phyloP scores from a whole-genome alignment of 352 stramenopile species.

The Phytophthora vignae region DNA sequence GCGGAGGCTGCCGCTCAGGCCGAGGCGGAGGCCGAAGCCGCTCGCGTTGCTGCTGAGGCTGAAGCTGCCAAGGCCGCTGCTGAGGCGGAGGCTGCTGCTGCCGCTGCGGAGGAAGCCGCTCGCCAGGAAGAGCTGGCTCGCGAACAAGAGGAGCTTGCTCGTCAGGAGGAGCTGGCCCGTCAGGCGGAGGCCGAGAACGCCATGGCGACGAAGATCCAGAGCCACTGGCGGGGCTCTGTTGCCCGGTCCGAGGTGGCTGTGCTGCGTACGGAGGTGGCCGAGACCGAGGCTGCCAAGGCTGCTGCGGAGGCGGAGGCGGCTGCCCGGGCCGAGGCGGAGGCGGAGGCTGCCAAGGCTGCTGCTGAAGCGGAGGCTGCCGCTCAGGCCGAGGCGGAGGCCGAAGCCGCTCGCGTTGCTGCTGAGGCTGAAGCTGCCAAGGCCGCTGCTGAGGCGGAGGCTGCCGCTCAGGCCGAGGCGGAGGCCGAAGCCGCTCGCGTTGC shows the following conservation, averaged over 20 bases:
- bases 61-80: too few relatives aligned
- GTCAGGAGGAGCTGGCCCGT: not conserved
- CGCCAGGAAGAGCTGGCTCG: conserved; percentile 1
- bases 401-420: conserved; percentile 1
- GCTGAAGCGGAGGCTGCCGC: too few relatives aligned
- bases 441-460: conserved; percentile 1
- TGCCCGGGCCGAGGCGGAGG: not conserved
- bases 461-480: not conserved
- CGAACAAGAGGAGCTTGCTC: not conserved
- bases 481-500: conserved; percentile 3
- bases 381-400: not conserved
- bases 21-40: too few relatives aligned
- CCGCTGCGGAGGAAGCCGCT: conserved; percentile 1
- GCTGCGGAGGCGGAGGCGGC: too few relatives aligned
- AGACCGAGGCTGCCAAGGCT: too few relatives aligned
- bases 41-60: too few relatives aligned
- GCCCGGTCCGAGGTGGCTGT: conserved; percentile 10
- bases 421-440: conserved; percentile 8
- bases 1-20: too few relatives aligned
- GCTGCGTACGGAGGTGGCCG: not conserved
- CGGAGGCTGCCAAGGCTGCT: too few relatives aligned
- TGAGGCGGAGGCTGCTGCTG: not conserved
- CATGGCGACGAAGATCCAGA: conserved; percentile 38
- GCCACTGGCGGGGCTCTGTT: conserved; percentile 35
- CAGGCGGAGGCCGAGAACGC: conserved; percentile 11